phyloP scores from a whole-genome alignment of 2,329 filamentous ascomycete species.

The Ophiocordyceps unilateralis region DNA sequence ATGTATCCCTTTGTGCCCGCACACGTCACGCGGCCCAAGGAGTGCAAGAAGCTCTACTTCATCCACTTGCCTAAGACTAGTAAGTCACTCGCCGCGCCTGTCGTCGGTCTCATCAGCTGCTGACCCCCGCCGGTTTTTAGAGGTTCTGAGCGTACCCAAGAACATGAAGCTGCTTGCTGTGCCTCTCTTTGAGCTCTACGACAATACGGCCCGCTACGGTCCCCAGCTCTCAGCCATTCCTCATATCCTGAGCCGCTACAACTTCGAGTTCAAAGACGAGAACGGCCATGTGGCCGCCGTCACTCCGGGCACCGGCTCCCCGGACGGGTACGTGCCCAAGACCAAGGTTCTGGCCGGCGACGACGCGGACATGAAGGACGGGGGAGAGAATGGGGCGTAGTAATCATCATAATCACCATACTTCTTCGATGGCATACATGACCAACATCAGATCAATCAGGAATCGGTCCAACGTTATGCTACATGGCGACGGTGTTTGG shows the following conservation, averaged over 20 bases:
- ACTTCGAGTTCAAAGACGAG: constrained; percentile 96
- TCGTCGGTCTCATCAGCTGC: background rate
- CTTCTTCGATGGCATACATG: background rate
- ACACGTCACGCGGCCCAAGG: constrained; percentile 90
- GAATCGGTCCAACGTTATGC: constrained; percentile 4
- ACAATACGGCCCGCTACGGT: constrained; percentile 88
- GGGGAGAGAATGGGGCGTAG: constrained; percentile 25
- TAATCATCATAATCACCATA: constrained; percentile 5
- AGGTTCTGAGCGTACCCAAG: constrained; percentile 91
- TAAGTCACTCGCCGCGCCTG: constrained; percentile 23
- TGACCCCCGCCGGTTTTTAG: constrained; percentile 24
- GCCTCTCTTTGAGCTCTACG: constrained; percentile 92
- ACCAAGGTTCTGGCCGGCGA: constrained; percentile 48
- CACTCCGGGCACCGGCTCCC: constrained; percentile 53
- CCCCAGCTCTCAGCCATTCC: constrained; percentile 94
- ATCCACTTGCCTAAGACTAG: constrained; percentile 87
- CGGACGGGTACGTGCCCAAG: constrained; percentile 42
- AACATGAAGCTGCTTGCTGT: constrained; percentile 99
- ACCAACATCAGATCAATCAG: background rate
- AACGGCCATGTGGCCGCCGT: constrained; percentile 70
- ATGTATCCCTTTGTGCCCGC: constrained; percentile 98
- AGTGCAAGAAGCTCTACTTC: constrained; percentile 98
- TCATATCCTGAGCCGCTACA: constrained; percentile 84
- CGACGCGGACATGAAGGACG: constrained; percentile 46
- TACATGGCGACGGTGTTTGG: constrained; percentile 20